These are phyloP conservation scores for Yamadazyma membranifaciens DNA, from an alignment of 1,139 yeast genomes.

Conservation along the genomic window DNA sequence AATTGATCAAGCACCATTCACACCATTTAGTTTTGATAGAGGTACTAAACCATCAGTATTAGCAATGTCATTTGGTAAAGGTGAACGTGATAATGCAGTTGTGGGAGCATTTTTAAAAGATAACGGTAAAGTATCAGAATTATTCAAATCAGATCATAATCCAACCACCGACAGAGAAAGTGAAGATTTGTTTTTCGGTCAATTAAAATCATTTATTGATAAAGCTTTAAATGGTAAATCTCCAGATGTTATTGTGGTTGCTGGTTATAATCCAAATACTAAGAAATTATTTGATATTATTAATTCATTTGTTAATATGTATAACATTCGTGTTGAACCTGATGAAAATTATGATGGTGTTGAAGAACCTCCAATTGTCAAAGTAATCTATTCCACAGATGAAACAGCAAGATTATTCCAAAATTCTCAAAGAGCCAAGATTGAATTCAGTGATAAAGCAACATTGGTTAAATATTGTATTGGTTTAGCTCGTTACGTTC, in stretches of 20 bases:
- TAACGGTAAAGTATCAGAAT: slow-evolving; percentile 74
- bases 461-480: slow-evolving; percentile 81
- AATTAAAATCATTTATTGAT: slow-evolving; percentile 43
- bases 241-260: slow-evolving; percentile 88
- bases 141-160: slow-evolving; percentile 72
- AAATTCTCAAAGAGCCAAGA: slow-evolving; percentile 69
- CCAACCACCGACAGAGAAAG: slow-evolving; percentile 60
- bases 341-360: slow-evolving; percentile 37
- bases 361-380: slow-evolving; percentile 44
- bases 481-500: slow-evolving; percentile 87
- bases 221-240: slow-evolving; percentile 33
- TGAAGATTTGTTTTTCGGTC: slow-evolving; percentile 56
- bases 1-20: slow-evolving; percentile 90
- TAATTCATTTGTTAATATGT: slow-evolving; percentile 54
- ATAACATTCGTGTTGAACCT: slow-evolving; percentile 54
- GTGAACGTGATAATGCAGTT: slow-evolving; percentile 82
- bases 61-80: slow-evolving; percentile 83
- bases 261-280: slow-evolving; percentile 81
- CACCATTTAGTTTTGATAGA: slow-evolving; percentile 71
- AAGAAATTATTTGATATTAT: slow-evolving; percentile 60
- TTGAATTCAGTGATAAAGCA: slow-evolving; percentile 87
- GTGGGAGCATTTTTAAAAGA: slow-evolving; percentile 79
- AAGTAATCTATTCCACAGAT: slow-evolving; percentile 82
- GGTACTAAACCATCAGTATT: slow-evolving; percentile 87
- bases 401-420: slow-evolving; percentile 92